Conservation (phyloP, 495 filamentous ascomycete species). For the Hyaloscypha bicolor region DNA sequence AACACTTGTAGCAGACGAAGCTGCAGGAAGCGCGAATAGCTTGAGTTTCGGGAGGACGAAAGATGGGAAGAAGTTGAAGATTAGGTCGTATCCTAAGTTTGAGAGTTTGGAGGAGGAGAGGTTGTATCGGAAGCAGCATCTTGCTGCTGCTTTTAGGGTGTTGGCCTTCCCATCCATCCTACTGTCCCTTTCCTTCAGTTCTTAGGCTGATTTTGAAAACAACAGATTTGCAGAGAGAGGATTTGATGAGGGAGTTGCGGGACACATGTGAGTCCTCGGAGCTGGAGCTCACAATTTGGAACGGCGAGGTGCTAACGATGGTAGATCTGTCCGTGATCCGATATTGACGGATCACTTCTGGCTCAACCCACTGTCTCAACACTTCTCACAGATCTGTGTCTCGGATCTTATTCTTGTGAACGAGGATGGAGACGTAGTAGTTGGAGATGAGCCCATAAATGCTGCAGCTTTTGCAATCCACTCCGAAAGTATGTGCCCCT, state of each 20-base stretch:
- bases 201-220: neutral
- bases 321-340: constrained; percentile 45
- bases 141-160: constrained; percentile 71
- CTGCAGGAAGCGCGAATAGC: constrained; percentile 25
- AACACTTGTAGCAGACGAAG: constrained; percentile 16
- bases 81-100: constrained; percentile 60
- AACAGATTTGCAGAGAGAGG: constrained; percentile 62
- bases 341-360: constrained; percentile 53
- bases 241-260: constrained; percentile 71
- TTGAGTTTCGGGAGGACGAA: neutral
- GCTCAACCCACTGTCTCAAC: constrained; percentile 57
- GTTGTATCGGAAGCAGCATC: constrained; percentile 69
- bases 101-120: constrained; percentile 60
- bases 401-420: constrained; percentile 57
- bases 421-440: constrained; percentile 49
- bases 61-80: constrained; percentile 44
- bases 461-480: constrained; percentile 39
- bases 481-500: constrained; percentile 60
- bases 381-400: constrained; percentile 56
- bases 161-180: neutral
- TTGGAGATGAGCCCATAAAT: constrained; percentile 43
- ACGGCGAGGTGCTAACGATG: constrained; percentile 23
- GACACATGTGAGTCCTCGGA: constrained; percentile 53
- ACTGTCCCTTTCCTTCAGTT: neutral
- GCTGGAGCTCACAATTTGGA: neutral